A percentile compares a stretch with the other conserved stretches of the same genome.
These are phyloP conservation scores for Chlorella vulgaris DNA, from an alignment of 139 green algal species.

Conservation along the genomic window DNA sequence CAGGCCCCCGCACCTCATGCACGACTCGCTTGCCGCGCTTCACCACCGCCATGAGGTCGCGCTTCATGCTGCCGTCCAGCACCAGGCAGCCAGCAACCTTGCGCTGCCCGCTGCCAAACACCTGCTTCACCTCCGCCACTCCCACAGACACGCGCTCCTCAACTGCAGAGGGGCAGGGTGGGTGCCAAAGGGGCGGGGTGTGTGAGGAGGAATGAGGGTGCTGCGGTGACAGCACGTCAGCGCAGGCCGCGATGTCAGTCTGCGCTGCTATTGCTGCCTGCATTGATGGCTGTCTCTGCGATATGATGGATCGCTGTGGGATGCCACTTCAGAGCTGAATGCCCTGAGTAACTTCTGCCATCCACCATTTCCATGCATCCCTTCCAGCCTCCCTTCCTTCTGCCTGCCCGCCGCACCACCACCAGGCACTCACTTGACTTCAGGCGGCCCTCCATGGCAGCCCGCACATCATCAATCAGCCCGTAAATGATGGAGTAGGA, in stretches of 20 bases:
- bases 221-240: too few relatives aligned
- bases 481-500: conserved; percentile 96
- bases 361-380: too few relatives aligned
- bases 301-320: too few relatives aligned
- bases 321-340: too few relatives aligned
- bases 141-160: conserved; percentile 79
- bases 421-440: conserved; percentile 33
- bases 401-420: too few relatives aligned
- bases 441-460: conserved; percentile 95
- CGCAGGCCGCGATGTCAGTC: too few relatives aligned
- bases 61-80: conserved; percentile 65
- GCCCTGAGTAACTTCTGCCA: too few relatives aligned
- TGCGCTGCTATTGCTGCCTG: too few relatives aligned
- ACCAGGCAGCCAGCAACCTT: conserved; percentile 87
- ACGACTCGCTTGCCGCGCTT: conserved; percentile 49
- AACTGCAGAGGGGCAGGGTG: conserved; percentile 28
- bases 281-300: too few relatives aligned
- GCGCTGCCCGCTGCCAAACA: conserved; percentile 84
- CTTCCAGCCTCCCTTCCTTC: too few relatives aligned
- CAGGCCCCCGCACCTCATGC: conserved; percentile 55
- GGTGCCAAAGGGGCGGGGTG: neutral
- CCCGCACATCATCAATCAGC: conserved; percentile 94
- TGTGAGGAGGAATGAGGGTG: too few relatives aligned
- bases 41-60: conserved; percentile 11
- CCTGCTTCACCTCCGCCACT: conserved; percentile 76